These are phyloP conservation scores for Macrolepiota dolichaula DNA, from an alignment of 768 basidiomycete species.

Conservation along the genomic window DNA sequence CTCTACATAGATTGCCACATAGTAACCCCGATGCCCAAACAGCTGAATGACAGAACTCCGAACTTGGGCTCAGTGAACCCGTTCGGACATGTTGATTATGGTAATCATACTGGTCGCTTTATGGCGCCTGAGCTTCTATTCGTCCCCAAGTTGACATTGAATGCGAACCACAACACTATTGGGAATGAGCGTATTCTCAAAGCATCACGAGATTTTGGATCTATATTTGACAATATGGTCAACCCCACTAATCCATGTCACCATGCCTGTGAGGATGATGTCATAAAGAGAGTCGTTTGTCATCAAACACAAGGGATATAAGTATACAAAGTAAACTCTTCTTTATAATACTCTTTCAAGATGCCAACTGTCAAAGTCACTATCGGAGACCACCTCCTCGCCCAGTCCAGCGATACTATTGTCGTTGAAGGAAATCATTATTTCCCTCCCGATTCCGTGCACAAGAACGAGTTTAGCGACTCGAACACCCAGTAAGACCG, in stretches of 20 bases:
- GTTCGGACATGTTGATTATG: too few relatives aligned
- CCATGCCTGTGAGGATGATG: not conserved
- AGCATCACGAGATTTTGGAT: too few relatives aligned
- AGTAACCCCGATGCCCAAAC: too few relatives aligned
- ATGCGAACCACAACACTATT: too few relatives aligned
- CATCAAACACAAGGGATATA: not conserved
- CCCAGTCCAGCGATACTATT: constrained; percentile 52
- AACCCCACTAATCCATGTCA: not conserved
- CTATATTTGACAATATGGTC: not conserved
- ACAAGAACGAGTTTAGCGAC: constrained; percentile 37
- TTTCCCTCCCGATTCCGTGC: constrained; percentile 60
- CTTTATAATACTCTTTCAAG: not conserved
- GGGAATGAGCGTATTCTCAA: too few relatives aligned
- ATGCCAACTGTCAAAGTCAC: constrained; percentile 36
- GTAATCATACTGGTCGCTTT: too few relatives aligned
- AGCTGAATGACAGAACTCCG: too few relatives aligned
- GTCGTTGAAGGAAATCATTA: constrained; percentile 70
- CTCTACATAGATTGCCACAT: too few relatives aligned
- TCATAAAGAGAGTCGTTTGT: not conserved
- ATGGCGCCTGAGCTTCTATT: not conserved
- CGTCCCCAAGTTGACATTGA: not conserved
- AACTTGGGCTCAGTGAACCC: too few relatives aligned
- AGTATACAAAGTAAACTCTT: not conserved
- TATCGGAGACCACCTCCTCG: constrained; percentile 49
- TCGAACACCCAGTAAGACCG: constrained; percentile 43